phyloP scores from a whole-genome alignment of 805 yeast species.

The Hanseniaspora meyeri region DNA sequence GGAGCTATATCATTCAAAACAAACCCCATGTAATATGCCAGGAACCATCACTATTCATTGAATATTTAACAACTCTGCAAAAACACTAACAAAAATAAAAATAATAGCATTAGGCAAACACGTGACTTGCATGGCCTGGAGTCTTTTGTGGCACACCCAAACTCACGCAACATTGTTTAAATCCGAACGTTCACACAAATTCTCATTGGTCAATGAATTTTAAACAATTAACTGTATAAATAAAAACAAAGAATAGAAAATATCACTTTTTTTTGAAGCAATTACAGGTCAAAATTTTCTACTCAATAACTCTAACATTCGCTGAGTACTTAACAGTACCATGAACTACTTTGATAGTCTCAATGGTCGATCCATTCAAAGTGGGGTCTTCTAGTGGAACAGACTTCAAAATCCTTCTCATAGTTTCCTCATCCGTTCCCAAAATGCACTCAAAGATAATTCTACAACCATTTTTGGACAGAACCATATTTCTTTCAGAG shows the following conservation, averaged over 20 bases:
- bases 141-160: too few relatives aligned
- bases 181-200: too few relatives aligned
- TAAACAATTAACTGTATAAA: not conserved
- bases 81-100: too few relatives aligned
- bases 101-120: not conserved
- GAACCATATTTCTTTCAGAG: conserved; percentile 65
- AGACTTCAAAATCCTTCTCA: conserved; percentile 32
- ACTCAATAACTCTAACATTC: conserved; percentile 41
- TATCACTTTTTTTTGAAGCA: too few relatives aligned
- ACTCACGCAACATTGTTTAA: too few relatives aligned
- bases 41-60: too few relatives aligned
- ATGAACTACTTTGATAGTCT: conserved; percentile 49
- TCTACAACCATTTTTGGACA: conserved; percentile 77
- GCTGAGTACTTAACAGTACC: conserved; percentile 48
- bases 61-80: too few relatives aligned
- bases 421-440: conserved; percentile 34
- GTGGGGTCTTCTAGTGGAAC: conserved; percentile 76
- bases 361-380: conserved; percentile 62
- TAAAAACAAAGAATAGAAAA: not conserved
- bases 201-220: not conserved
- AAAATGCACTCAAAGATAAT: conserved; percentile 52
- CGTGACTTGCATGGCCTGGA: not conserved
- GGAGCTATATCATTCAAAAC: too few relatives aligned
- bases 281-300: too few relatives aligned
- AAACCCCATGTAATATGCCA: too few relatives aligned